Percentiles rank a stretch among this genome's conserved stretches.
Conservation (phyloP, 495 filamentous ascomycete genomes). For the Aspergillus coremiiformis region DNA sequence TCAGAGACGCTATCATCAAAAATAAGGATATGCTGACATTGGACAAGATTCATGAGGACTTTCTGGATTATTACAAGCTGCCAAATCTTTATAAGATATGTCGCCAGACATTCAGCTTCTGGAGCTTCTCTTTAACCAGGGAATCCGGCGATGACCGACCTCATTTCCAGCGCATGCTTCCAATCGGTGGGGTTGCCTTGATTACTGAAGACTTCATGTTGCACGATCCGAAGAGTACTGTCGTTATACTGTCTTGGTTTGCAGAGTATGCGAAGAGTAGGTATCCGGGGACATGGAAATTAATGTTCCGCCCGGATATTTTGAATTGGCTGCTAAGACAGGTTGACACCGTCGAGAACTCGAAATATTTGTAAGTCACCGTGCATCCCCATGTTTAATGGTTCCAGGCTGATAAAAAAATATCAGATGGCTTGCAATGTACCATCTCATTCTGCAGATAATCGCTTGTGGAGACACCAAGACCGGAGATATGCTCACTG, state of each 20-base stretch:
- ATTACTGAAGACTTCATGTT: constrained; percentile 58
- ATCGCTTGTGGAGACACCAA: constrained; percentile 8
- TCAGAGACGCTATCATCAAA: not conserved
- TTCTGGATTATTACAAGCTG: constrained; percentile 21
- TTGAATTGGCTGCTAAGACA: constrained; percentile 29
- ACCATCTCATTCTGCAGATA: constrained; percentile 22
- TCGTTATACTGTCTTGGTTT: constrained; percentile 55
- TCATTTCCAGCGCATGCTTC: constrained; percentile 47
- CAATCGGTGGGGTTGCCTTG: constrained; percentile 48
- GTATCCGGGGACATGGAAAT: constrained; percentile 26
- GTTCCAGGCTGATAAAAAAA: not conserved
- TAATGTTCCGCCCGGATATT: constrained; percentile 37
- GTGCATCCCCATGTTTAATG: not conserved
- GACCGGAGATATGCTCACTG: constrained; percentile 11
- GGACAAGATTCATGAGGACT: constrained; percentile 37
- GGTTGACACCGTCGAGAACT: not conserved
- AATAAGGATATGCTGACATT: constrained; percentile 8
- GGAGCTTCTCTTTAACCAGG: constrained; percentile 31
- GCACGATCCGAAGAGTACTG: constrained; percentile 41
- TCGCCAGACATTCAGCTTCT: constrained; percentile 24
- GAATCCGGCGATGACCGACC: constrained; percentile 12
- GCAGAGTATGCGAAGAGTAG: constrained; percentile 13
- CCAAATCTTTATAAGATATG: constrained; percentile 22
- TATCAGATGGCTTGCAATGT: constrained; percentile 23
- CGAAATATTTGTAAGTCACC: constrained; percentile 15